Base-by-base conservation (phyloP, 139 green algal genomes). In the Chlamydomonas sp. region DNA sequence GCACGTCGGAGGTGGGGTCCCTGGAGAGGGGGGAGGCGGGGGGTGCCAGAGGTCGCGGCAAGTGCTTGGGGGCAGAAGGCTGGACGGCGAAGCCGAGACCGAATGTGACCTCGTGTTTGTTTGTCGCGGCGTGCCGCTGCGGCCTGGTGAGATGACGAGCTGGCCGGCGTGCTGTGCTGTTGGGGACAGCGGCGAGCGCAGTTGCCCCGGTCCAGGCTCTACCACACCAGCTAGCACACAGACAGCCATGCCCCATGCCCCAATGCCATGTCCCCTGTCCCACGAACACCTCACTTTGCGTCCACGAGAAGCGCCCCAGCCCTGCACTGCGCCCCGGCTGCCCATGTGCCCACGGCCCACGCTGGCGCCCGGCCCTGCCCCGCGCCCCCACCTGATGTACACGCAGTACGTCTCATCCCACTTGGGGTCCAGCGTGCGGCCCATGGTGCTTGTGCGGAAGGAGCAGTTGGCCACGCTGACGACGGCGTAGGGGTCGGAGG, bases 401-500 rank as follows among this genome's bases (percentile, higher is more conserved):
- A 96, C 78, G 16, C 75, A 90, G 77, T 92, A 91, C 0, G 49
- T 85, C 74, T 95, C 84, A 63, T 93, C 61, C 91, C 91, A 96
- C 1, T 31, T 60, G 5, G 94, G 94, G 75, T 92, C 83, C 18
- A 94, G 75, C 1, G 66, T 86, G 18, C 62, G 58, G 15, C 74
- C 60, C 2, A 90, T 20, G 10, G 90, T 81, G 14, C 77, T 73
- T 31, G 77, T 94, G 17, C 66, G 89, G 12, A 58, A 90, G 5
- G 64, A 77, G 77, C 85, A 91, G 82, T 80, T 77, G 16, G 79
- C 90, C 9, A 94, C 14, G 0, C 79, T 89, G 0, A 93, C 60
- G 1, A 94, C 78, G 3, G 86, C 90, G 79, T 96, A 96, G 3
- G 94, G 94, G 91, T 96, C 92, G 3, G 83, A 91, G 1, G 71